phyloP scores from a whole-genome alignment of 805 yeast genomes.

The Lipomyces kockii region DNA sequence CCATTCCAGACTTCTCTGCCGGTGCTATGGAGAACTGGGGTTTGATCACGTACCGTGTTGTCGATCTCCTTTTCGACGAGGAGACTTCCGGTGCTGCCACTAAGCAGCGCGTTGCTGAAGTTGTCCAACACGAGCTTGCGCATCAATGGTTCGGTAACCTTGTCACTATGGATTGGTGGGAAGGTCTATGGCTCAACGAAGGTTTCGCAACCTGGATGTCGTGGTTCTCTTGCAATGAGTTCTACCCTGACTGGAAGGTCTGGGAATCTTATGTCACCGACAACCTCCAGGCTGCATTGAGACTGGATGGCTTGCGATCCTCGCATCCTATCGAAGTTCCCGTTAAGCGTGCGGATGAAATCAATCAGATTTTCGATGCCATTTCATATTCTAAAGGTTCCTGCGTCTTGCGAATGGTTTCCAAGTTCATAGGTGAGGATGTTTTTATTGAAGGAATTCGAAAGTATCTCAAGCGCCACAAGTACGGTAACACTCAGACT shows the following conservation, averaged over 20 bases:
- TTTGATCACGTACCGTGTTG: conserved; percentile 67
- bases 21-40: conserved; percentile 96
- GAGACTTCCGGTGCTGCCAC: conserved; percentile 62
- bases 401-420: conserved; percentile 75
- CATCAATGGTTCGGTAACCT: conserved; percentile 92
- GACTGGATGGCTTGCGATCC: conserved; percentile 68
- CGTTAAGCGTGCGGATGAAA: conserved; percentile 75
- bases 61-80: conserved; percentile 69
- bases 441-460: conserved; percentile 75
- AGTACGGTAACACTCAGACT: conserved; percentile 73
- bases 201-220: conserved; percentile 91
- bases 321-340: conserved; percentile 86
- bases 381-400: conserved; percentile 85
- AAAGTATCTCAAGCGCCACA: conserved; percentile 63
- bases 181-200: conserved; percentile 86
- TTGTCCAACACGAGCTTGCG: conserved; percentile 83
- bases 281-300: conserved; percentile 73
- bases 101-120: conserved; percentile 69
- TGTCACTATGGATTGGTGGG: conserved; percentile 95
- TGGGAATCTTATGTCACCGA: conserved; percentile 79
- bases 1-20: conserved; percentile 78
- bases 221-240: conserved; percentile 66
- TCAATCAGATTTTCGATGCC: conserved; percentile 80
- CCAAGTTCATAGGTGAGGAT: conserved; percentile 70
- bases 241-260: conserved; percentile 82